phyloP scores from a whole-genome alignment of 129 eudicot genomes.

The Centella asiatica region DNA sequence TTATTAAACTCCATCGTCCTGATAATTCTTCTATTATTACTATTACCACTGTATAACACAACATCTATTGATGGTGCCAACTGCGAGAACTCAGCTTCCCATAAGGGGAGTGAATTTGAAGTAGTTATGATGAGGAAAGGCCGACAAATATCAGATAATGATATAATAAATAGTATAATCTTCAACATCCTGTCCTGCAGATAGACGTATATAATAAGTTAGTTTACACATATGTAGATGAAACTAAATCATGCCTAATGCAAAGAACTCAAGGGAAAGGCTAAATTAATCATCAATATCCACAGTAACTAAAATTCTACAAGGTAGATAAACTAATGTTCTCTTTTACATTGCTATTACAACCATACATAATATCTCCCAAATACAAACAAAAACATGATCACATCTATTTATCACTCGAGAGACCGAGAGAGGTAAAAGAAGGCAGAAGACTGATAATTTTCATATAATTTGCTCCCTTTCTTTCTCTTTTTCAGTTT shows the following conservation, averaged over 20 bases:
- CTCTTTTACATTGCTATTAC: too few species aligned
- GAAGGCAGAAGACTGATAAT: too few species aligned
- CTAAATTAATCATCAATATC: background rate
- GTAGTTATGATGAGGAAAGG: slow-evolving; percentile 58
- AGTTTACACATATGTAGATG: background rate
- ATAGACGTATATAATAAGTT: background rate
- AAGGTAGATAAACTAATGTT: too few species aligned
- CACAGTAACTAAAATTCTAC: too few species aligned
- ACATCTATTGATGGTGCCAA: slow-evolving; percentile 35
- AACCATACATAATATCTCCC: too few species aligned
- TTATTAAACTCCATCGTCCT: slow-evolving; percentile 41
- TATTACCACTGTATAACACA: slow-evolving; percentile 39
- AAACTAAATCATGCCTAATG: background rate
- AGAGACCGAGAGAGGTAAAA: too few species aligned
- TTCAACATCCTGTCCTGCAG: slow-evolving; percentile 51
- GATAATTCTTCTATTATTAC: slow-evolving; percentile 29
- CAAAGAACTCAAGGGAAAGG: background rate
- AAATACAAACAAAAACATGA: too few species aligned
- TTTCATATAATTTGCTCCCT: too few species aligned
- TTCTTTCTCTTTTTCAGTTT: too few species aligned
- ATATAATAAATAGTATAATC: slow-evolving; percentile 33
- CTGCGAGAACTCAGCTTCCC: slow-evolving; percentile 60
- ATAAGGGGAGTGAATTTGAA: slow-evolving; percentile 25
- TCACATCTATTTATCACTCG: too few species aligned
- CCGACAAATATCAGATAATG: slow-evolving; percentile 33